phyloP scores from a whole-genome alignment of 2,329 filamentous ascomycete species.

The Coniochaeta ligniaria region DNA sequence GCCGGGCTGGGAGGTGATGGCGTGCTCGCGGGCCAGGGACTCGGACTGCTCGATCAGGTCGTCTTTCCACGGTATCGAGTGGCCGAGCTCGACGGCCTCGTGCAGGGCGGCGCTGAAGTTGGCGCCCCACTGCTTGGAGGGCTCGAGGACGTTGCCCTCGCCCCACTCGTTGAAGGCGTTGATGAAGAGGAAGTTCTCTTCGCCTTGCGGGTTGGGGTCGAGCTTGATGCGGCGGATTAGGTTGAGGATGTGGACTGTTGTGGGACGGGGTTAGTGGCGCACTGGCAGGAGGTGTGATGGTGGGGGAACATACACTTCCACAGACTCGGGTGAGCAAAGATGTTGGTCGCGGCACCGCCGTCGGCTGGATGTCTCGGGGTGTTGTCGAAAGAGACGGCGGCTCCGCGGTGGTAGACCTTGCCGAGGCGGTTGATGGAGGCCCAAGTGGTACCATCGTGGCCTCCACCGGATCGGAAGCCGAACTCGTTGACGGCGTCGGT shows the following conservation, averaged over 20 bases:
- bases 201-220: slow-evolving; percentile 6
- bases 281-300: neutral
- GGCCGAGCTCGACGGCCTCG: slow-evolving; percentile 1
- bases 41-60: slow-evolving; percentile 4
- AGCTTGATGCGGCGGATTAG: slow-evolving; percentile 5
- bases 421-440: neutral
- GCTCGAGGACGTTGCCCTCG: slow-evolving; percentile 9
- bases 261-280: neutral
- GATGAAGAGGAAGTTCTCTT: slow-evolving; percentile 8
- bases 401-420: slow-evolving; percentile 4
- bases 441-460: slow-evolving; percentile 2
- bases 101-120: slow-evolving; percentile 4
- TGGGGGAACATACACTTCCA: neutral
- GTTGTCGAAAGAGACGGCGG: slow-evolving; percentile 6
- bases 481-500: slow-evolving; percentile 5
- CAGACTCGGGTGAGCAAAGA: slow-evolving; percentile 1
- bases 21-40: neutral
- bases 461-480: slow-evolving; percentile 2
- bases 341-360: neutral
- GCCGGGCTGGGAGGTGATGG: neutral
- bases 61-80: slow-evolving; percentile 4
- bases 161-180: slow-evolving; percentile 10
- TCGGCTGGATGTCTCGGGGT: slow-evolving; percentile 4
- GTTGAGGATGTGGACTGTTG: neutral
- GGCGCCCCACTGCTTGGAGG: slow-evolving; percentile 5